Base-by-base conservation (phyloP, 805 yeast species). In the Ogataea angusta region DNA sequence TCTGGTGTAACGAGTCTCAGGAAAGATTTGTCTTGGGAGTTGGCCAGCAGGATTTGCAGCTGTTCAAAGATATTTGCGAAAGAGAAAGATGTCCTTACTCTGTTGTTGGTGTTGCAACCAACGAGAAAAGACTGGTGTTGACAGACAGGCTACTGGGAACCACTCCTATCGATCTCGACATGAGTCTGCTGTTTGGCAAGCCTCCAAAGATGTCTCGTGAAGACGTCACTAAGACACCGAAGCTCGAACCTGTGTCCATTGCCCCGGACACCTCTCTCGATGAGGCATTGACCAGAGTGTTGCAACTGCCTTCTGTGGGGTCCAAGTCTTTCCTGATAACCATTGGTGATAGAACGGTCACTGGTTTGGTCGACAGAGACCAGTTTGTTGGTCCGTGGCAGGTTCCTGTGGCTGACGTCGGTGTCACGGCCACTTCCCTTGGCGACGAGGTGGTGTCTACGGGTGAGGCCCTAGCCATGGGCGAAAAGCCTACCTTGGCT, bases 311-410 rank as follows among this genome's bases (percentile, higher is more conserved):
- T 21, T 69, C 96, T 6, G 99, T 93, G 36, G 99, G 95, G 18
- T 88, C 97, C 30, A 93, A 93, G 69, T 82, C 84, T 37, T 93
- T 93, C 72, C 72, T 93, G 58, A 85, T 93, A 60, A 93, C 98
- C n/a, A 93, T 93, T 60, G 99, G 96, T 66, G 99, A 93, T 67
- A 82, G 99, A 68, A 76, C 95, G n/a, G 93, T 93, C 47, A 91
- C 98, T 21, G 99, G 99, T 40, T 75, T 93, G 53, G 83, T 93
- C 47, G 98, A 95, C 57, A 82, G 99, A 62, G 99, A 93, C 64
- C 99, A 93, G 70, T 82, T 90, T 82, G 98, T 93, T 45, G 99
- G 99, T 28, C 98, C 98, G 60, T 93, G 98, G 98, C 99, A 93
- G 72, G 93, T 85, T 8, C 99, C 99, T 35, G 98, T 93, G 23